Evolutionary conservation across 306 rosid genomes (phyloP), one percentile per base, ranked within the genome.

Genomic region (Sindora glabra): DNA sequence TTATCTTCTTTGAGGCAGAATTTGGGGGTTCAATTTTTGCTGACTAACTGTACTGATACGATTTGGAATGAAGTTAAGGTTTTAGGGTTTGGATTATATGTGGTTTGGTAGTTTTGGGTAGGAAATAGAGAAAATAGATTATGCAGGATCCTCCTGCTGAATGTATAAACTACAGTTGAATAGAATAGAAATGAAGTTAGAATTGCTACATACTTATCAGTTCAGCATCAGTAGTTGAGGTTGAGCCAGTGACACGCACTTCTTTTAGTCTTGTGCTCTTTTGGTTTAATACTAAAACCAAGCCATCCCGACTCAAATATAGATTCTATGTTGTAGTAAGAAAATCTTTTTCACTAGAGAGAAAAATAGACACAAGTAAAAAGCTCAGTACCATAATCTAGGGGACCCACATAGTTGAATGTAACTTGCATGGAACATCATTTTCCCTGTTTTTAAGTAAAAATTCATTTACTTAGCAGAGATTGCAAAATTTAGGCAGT

Each of bases 101-200:
- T 56, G 37, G 33, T 23, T 32, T 36, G 26, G 15, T 22, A 21
- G 47, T 70, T 62, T 46, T 37, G 52, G 64, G 61, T 74, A 56
- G 17, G 58, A 21, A 39, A 39, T 32, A 50, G 37, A 40, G 27
- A 50, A 61, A 48, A 18, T 55, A 48, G 59, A 37, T 40, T 33
- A 56, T 45, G 61, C 60, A 41, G 60, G 61, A 63, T 7, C 18
- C 42, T 72, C 30, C 47, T 24, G 67, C 49, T 46, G 23, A 44
- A 60, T 70, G 27, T 76, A 70, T 80, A 69, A 45, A 58, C 42
- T 57, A 55, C 44, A 58, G 30, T n/a, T n/a, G n/a, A 59, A 18
- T 48, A 63, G 53, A 14, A 50, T 17, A 51, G 41, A 48, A 55
- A 59, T 57, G 36, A 69, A 68, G 56, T 62, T 49, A 48, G 50